Conservation (phyloP, 2,329 filamentous ascomycete genomes). For the Trichoderma koningiopsis region DNA sequence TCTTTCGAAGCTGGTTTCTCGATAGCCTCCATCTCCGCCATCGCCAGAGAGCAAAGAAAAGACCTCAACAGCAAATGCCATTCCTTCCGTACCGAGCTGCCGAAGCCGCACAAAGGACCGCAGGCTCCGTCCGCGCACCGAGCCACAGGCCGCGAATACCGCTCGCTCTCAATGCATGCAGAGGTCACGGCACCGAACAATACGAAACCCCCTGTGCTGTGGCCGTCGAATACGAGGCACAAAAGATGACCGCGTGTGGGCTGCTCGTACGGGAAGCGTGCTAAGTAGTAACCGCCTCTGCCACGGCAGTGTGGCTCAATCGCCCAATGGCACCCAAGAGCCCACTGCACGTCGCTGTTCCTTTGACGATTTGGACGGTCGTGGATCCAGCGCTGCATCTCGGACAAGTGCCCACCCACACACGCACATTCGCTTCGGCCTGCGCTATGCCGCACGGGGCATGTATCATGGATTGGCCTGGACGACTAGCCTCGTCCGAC, state of each 20-base stretch:
- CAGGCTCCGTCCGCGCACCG: neutral
- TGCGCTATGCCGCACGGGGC: slow-evolving; percentile 19
- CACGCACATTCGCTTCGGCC: slow-evolving; percentile 7
- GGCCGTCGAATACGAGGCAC: slow-evolving; percentile 22
- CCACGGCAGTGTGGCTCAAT: slow-evolving; percentile 15
- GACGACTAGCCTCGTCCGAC: neutral
- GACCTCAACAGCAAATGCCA: neutral
- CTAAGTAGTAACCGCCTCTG: slow-evolving; percentile 5
- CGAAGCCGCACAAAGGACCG: slow-evolving; percentile 2
- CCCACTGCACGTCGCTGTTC: slow-evolving; percentile 4
- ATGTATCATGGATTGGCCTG: slow-evolving; percentile 1
- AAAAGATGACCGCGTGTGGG: slow-evolving; percentile 21
- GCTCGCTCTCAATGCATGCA: neutral
- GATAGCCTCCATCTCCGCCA: neutral
- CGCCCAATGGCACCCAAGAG: slow-evolving; percentile 20
- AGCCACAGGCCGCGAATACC: neutral
- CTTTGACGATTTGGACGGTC: slow-evolving; percentile 7
- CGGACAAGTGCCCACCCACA: slow-evolving; percentile 19
- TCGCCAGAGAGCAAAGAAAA: neutral
- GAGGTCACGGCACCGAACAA: slow-evolving; percentile 12
- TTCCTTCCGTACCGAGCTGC: neutral
- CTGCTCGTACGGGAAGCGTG: slow-evolving; percentile 17
- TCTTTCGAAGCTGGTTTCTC: neutral
- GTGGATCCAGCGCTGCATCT: slow-evolving; percentile 13
- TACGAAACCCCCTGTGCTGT: slow-evolving; percentile 20